Evolutionary conservation across 1,284 basidiomycete genomes (phyloP), one percentile per base, ranked within the genome.

Genomic region (Trametes versicolor): DNA sequence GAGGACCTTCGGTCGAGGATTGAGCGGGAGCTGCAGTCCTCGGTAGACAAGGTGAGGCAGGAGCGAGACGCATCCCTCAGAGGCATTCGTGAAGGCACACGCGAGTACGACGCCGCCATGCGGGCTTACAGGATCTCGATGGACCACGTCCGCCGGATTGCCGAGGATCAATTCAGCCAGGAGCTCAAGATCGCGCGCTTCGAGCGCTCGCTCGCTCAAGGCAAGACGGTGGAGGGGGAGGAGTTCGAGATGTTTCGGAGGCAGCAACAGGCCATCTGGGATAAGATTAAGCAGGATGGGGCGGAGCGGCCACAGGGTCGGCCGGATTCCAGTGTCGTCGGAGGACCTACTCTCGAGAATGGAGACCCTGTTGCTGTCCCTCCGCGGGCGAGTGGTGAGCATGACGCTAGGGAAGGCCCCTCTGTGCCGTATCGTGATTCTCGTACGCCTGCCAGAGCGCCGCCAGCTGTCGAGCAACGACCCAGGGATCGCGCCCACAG

Each of bases 11-110:
- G 73, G 68, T 69, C 71, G 37, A 75, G 78, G 69, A 86, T 89
- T 72, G 79, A 85, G 69, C 72, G 76, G 2, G 77, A 75, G 2
- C 73, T 87, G 52, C 71, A 75, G 56, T 72, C 77, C 53, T 82
- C 86, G 80, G 78, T 85, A 50, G 76, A 82, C 53, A 81, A 84
- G 53, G 84, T 85, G 5, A 82, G 82, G 72, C 77, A 79, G 60
- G 80, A 79, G 25, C 74, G 80, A 57, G 75, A 81, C 12, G 71
- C 69, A 10, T 75, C 80, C 62, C 75, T 87, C 32, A 39, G 77
- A 74, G 62, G 75, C 68, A 2, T 64, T 73, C 60, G 63, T 78
- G 67, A 71, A 68, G 60, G 65, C 51, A 66, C 72, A 1, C 65
- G 71, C 17, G 69, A 75, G 32, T 76, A 78, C 17, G 74, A 81